Percentiles rank a stretch among this genome's conserved stretches.
These are phyloP conservation scores for Penicillium sp. DNA, from an alignment of 2,329 filamentous ascomycete species.

Conservation along the genomic window DNA sequence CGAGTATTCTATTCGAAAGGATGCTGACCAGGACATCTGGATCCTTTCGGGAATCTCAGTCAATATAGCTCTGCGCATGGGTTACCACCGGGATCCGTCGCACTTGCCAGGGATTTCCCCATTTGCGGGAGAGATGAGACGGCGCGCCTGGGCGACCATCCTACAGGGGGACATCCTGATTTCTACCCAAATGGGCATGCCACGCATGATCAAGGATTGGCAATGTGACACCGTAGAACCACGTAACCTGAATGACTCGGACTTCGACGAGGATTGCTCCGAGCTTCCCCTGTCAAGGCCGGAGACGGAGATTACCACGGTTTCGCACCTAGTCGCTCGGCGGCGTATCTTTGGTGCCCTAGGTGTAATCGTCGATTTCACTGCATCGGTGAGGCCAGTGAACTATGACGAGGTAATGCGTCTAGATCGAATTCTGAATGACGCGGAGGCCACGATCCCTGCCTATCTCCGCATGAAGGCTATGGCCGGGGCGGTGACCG, in stretches of 20 bases:
- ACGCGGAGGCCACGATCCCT: conserved; percentile 11
- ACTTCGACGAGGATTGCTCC: conserved; percentile 52
- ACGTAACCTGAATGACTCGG: conserved; percentile 57
- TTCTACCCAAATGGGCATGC: conserved; percentile 62
- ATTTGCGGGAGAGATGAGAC: conserved; percentile 54
- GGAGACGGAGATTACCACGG: conserved; percentile 51
- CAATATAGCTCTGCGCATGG: conserved; percentile 59
- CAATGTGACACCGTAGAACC: conserved; percentile 58
- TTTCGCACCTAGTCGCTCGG: conserved; percentile 36
- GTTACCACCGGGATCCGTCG: conserved; percentile 56
- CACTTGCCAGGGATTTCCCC: conserved; percentile 53
- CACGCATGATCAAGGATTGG: conserved; percentile 57
- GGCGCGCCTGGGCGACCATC: conserved; percentile 40
- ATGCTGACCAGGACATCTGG: conserved; percentile 55
- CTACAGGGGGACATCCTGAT: conserved; percentile 58
- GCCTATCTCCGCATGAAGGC: conserved; percentile 16
- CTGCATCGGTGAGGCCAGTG: conserved; percentile 23
- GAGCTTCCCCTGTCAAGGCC: conserved; percentile 54
- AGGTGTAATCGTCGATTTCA: conserved; percentile 33
- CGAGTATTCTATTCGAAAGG: conserved; percentile 52
- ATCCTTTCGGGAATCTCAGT: conserved; percentile 54
- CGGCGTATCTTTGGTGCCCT: conserved; percentile 30
- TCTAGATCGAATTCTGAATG: conserved; percentile 18
- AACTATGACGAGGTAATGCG: conserved; percentile 31
- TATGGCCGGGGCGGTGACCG: conserved; percentile 20